Percentiles rank a stretch among this genome's conserved stretches.
phyloP scores from a whole-genome alignment of 2,329 filamentous ascomycete species.

The Alternaria sp. region DNA sequence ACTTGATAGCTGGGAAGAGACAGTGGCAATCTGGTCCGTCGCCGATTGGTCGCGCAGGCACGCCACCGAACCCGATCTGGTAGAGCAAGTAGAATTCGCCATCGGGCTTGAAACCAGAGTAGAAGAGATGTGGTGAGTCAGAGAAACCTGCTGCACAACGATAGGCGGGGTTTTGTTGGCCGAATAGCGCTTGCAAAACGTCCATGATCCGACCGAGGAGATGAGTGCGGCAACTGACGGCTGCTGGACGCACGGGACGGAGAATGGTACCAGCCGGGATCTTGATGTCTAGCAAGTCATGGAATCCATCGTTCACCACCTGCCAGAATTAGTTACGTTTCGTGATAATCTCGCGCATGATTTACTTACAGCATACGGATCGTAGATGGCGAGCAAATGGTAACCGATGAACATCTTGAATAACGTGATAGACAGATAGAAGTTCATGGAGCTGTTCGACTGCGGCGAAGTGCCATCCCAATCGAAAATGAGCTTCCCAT shows the following conservation, averaged over 20 bases:
- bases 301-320: constrained; percentile 59
- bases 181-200: constrained; percentile 58
- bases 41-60: constrained; percentile 55
- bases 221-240: constrained; percentile 57
- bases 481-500: constrained; percentile 55
- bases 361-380: constrained; percentile 50
- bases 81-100: constrained; percentile 59
- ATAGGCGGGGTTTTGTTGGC: constrained; percentile 55
- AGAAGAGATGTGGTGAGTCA: constrained; percentile 59
- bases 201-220: constrained; percentile 57
- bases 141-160: constrained; percentile 59
- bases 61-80: constrained; percentile 59
- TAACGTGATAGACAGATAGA: constrained; percentile 57
- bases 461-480: constrained; percentile 58
- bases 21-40: constrained; percentile 60
- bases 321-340: background rate
- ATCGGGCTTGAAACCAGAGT: constrained; percentile 56
- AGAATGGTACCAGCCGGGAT: constrained; percentile 56
- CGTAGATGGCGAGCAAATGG: constrained; percentile 57
- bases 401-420: constrained; percentile 61
- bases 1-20: constrained; percentile 59
- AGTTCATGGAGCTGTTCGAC: constrained; percentile 56
- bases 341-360: background rate
- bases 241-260: constrained; percentile 55
- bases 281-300: constrained; percentile 56